Percentiles rank a stretch among this genome's conserved stretches.
phyloP scores from a whole-genome alignment of 441 rosid species.

The Biscutella auriculata region DNA sequence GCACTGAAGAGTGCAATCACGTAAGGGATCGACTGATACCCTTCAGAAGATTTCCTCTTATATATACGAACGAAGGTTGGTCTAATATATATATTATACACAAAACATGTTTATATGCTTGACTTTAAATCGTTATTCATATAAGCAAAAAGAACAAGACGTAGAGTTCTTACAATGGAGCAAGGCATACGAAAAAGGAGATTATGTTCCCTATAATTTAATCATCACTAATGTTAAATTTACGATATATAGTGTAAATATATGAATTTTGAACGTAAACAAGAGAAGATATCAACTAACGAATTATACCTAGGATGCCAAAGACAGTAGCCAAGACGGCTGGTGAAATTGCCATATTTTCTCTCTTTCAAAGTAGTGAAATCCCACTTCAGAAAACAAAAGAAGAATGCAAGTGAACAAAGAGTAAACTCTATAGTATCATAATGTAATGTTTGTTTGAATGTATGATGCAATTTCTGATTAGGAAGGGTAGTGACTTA shows the following conservation, averaged over 20 bases:
- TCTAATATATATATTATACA: constrained; percentile 20
- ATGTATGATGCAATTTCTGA: constrained; percentile 9
- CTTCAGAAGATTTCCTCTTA: constrained; percentile 65
- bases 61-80: constrained; percentile 61
- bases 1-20: constrained; percentile 69
- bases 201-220: constrained; percentile 39
- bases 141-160: background rate
- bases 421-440: constrained; percentile 7
- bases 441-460: constrained; percentile 15
- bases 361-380: background rate
- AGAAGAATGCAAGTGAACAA: background rate
- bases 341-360: constrained; percentile 41
- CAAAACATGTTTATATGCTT: background rate
- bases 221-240: background rate
- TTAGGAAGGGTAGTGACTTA: constrained; percentile 21
- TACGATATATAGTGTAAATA: background rate
- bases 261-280: constrained; percentile 2
- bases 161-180: constrained; percentile 41
- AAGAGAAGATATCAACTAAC: background rate
- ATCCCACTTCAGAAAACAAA: background rate
- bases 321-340: constrained; percentile 34
- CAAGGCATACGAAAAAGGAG: constrained; percentile 51
- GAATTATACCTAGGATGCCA: constrained; percentile 55
- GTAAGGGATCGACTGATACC: constrained; percentile 66
- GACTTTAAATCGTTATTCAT: background rate